These are phyloP conservation scores for Begonia fuchsioides DNA, from an alignment of 306 rosid species.

Conservation along the genomic window DNA sequence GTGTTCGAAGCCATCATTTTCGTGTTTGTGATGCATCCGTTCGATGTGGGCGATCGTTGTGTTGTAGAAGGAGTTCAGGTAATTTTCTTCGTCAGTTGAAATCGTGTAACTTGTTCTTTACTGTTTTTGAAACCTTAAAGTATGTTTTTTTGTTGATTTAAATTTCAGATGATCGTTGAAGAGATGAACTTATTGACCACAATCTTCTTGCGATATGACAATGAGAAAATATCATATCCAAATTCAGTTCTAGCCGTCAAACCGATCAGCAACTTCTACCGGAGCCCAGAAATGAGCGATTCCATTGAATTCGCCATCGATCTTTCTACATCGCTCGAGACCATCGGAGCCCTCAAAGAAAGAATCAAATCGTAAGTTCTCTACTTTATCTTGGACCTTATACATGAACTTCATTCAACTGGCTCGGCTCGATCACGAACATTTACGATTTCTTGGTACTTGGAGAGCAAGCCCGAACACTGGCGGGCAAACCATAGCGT, in stretches of 20 bases:
- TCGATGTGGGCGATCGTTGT: constrained; percentile 87
- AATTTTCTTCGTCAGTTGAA: constrained; percentile 10
- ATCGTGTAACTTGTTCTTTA: too few species aligned
- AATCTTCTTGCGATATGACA: constrained; percentile 62
- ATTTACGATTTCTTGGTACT: constrained; percentile 25
- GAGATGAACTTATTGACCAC: constrained; percentile 85
- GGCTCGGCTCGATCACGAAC: not conserved
- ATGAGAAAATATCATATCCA: constrained; percentile 76
- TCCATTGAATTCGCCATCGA: constrained; percentile 50
- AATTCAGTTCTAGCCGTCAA: constrained; percentile 66
- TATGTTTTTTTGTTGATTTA: too few species aligned
- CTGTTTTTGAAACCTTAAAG: too few species aligned
- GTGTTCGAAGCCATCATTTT: constrained; percentile 81
- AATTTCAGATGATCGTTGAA: constrained; percentile 66
- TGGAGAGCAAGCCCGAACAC: constrained; percentile 65
- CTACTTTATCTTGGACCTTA: constrained; percentile 1
- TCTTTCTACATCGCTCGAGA: constrained; percentile 59
- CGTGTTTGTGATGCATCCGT: constrained; percentile 81
- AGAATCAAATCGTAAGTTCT: constrained; percentile 41
- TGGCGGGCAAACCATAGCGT: constrained; percentile 59
- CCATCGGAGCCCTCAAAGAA: constrained; percentile 44
- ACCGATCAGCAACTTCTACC: constrained; percentile 71
- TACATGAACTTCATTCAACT: not conserved
- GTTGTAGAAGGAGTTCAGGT: constrained; percentile 88
- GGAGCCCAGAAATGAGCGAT: constrained; percentile 84